Base-by-base conservation (phyloP, 129 eudicot species). In the Pittosporum tobira region DNA sequence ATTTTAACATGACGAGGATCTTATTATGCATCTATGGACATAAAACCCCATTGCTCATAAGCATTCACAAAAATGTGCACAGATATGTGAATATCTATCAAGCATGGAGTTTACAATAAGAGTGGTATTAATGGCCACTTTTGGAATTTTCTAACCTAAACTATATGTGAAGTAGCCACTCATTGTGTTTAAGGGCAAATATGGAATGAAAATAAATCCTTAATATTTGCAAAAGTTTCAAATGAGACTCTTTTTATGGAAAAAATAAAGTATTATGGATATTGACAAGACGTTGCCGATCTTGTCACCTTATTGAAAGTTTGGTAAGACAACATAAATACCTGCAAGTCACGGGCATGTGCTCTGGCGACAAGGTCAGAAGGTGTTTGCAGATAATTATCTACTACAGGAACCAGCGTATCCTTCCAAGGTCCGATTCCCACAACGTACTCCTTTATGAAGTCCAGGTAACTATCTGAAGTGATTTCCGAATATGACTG, bases 381-480 rank as follows among this genome's bases (percentile, higher is more conserved):
- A n/a, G 95, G 87, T 15, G 69, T 64, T 60, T 68, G 79, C 62
- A 69, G 16, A 76, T 90, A 83, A 64, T 90, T 86, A 57, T 76
- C 55, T 31, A 38, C 65, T 26, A 66, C 82, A 50, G 89, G 81
- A 73, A 80, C 81, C 31, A 85, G 23, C 0, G 84, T 83, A 63
- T 90, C 98, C 64, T 90, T 90, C 85, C 84, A 83, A 15, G 99
- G 99, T 63, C 96, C 99, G 48, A 91, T 81, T 37, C 94, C 99
- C 23, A 87, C 99, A 7, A 91, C 88, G 54, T 81, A 91, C 2
- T 91, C 84, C 72, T 77, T 87, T 68, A 91, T 87, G 70, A 67
- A 87, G 66, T 83, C 75, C 6, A 91, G 79, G 57, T 91, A 91
- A 50, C 48, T 53, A 70, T 91, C 94, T 13, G 99, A 91, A 63